phyloP scores from a whole-genome alignment of 2,329 filamentous ascomycete genomes.

The Pseudogymnoascus sp. region DNA sequence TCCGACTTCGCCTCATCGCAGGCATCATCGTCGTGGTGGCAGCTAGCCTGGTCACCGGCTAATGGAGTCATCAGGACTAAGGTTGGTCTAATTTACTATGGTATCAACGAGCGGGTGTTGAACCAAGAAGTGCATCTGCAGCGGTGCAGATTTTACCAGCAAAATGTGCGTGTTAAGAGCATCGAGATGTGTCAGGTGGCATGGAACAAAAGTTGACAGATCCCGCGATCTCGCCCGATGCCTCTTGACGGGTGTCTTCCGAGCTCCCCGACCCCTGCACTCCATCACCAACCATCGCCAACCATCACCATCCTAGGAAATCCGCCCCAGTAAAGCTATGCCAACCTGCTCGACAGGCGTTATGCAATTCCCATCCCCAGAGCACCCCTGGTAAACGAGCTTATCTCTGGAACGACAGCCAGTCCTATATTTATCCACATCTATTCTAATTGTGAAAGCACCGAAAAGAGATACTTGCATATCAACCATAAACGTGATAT shows the following conservation, averaged over 20 bases:
- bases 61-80: neutral
- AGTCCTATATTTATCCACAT: neutral
- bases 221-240: neutral
- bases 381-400: neutral
- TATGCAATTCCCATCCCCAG: neutral
- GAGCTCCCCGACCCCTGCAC: neutral
- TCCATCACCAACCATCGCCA: neutral
- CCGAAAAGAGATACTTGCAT: neutral
- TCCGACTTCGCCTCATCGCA: neutral
- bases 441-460: neutral
- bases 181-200: neutral
- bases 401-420: neutral
- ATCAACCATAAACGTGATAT: neutral
- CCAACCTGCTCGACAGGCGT: neutral
- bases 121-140: neutral
- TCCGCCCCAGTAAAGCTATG: neutral
- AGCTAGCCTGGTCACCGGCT: neutral
- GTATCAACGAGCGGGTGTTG: neutral
- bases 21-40: neutral
- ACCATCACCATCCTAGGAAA: neutral
- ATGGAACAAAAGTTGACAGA: neutral
- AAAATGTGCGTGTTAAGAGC: neutral
- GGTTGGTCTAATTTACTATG: neutral
- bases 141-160: neutral
- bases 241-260: neutral